These are phyloP conservation scores for Decorospora gaudefroyi DNA, from an alignment of 2,329 filamentous ascomycete species.

Conservation along the genomic window DNA sequence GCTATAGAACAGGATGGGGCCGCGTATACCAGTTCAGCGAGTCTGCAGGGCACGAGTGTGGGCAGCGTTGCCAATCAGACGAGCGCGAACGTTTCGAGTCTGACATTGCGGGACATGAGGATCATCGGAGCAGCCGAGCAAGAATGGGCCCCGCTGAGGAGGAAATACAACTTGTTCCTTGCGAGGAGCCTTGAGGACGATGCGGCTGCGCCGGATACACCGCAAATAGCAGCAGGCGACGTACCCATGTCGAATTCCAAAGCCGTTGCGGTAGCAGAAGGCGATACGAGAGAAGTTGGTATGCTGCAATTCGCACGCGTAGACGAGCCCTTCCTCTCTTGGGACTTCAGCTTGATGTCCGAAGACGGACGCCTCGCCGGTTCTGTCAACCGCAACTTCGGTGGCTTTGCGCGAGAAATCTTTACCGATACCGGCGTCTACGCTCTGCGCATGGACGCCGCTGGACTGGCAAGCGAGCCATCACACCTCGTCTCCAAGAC, in stretches of 20 bases:
- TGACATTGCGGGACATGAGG: slow-evolving; percentile 62
- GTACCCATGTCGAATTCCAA: slow-evolving; percentile 57
- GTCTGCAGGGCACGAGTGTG: slow-evolving; percentile 52
- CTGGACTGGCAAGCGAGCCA: slow-evolving; percentile 49
- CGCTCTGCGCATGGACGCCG: slow-evolving; percentile 66
- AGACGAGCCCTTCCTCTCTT: slow-evolving; percentile 66
- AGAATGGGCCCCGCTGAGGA: slow-evolving; percentile 64
- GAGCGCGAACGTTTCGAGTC: slow-evolving; percentile 58
- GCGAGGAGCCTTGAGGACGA: slow-evolving; percentile 53
- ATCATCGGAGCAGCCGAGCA: slow-evolving; percentile 67
- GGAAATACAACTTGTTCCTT: slow-evolving; percentile 69
- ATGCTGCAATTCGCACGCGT: slow-evolving; percentile 66
- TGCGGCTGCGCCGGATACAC: slow-evolving; percentile 44
- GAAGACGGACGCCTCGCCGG: slow-evolving; percentile 59
- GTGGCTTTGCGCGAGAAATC: slow-evolving; percentile 64
- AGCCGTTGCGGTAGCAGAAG: slow-evolving; percentile 51
- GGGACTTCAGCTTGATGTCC: slow-evolving; percentile 65
- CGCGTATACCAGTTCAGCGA: slow-evolving; percentile 48
- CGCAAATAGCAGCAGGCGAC: slow-evolving; percentile 50
- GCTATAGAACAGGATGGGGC: slow-evolving; percentile 26
- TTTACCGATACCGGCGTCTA: slow-evolving; percentile 71
- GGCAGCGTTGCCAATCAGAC: slow-evolving; percentile 52
- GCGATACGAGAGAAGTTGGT: slow-evolving; percentile 47
- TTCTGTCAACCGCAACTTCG: slow-evolving; percentile 67
- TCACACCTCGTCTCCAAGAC: slow-evolving; percentile 49